These are phyloP conservation scores for Backusella australiensis DNA, from an alignment of 192 early-diverging fungal species.

Conservation along the genomic window DNA sequence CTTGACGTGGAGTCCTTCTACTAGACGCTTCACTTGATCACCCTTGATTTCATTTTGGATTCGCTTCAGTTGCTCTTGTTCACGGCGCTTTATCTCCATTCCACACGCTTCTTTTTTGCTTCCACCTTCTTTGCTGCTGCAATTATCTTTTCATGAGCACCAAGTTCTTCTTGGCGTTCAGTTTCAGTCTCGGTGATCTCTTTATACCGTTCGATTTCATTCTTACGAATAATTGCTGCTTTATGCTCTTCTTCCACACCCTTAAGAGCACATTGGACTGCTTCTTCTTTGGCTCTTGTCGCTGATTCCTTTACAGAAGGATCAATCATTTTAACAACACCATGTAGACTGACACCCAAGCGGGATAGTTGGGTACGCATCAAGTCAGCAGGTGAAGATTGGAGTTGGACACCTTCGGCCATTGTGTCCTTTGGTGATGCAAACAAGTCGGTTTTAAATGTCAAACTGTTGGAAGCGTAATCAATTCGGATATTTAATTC, in stretches of 20 bases:
- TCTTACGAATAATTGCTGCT: slow-evolving; percentile 70
- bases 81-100: slow-evolving; percentile 84
- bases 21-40: slow-evolving; percentile 79
- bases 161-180: slow-evolving; percentile 77
- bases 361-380: slow-evolving; percentile 91
- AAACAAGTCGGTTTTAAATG: slow-evolving; percentile 92
- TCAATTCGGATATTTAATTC: slow-evolving; percentile 95
- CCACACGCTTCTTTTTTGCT: slow-evolving; percentile 71
- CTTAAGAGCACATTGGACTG: slow-evolving; percentile 68
- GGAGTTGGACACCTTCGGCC: slow-evolving; percentile 77
- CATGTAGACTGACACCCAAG: slow-evolving; percentile 81
- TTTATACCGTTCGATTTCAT: slow-evolving; percentile 87
- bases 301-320: slow-evolving; percentile 66
- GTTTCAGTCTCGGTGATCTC: slow-evolving; percentile 70
- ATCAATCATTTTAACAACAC: slow-evolving; percentile 80
- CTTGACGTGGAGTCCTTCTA: slow-evolving; percentile 47
- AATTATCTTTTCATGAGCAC: slow-evolving; percentile 71
- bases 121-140: slow-evolving; percentile 76
- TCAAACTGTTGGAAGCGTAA: slow-evolving; percentile 84
- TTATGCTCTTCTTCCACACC: slow-evolving; percentile 82
- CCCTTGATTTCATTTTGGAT: slow-evolving; percentile 79
- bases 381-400: slow-evolving; percentile 82
- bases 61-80: slow-evolving; percentile 72
- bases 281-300: slow-evolving; percentile 62
- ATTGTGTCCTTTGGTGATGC: slow-evolving; percentile 67